Conservation (phyloP, 208 protist genomes). For the Crithidia bombi region DNA sequence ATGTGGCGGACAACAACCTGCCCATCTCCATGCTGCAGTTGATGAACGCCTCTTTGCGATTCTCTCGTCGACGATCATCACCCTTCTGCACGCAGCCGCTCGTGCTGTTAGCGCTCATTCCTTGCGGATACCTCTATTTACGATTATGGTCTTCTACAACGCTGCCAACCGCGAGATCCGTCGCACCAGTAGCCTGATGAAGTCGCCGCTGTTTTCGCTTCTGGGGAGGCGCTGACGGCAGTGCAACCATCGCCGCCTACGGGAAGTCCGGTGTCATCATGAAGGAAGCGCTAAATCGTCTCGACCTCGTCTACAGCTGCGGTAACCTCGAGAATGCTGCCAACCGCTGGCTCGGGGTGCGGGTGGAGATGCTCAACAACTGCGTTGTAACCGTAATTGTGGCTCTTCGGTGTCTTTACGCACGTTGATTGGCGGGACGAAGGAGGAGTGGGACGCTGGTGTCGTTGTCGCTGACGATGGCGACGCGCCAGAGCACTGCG, state of each 20-base stretch:
- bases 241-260: constrained; percentile 88
- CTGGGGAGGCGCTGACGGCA: constrained; percentile 92
- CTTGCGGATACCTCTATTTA: constrained; percentile 79
- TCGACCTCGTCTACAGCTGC: constrained; percentile 61
- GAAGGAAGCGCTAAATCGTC: constrained; percentile 40
- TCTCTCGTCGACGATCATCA: constrained; percentile 56
- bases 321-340: constrained; percentile 54
- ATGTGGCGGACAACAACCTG: constrained; percentile 72
- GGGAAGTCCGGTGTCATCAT: constrained; percentile 35
- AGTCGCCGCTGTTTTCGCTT: constrained; percentile 93
- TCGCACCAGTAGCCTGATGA: constrained; percentile 83
- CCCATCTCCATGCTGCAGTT: constrained; percentile 58
- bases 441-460: constrained; percentile 50
- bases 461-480: constrained; percentile 67
- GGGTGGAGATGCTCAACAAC: constrained; percentile 90
- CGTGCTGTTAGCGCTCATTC: constrained; percentile 51
- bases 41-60: constrained; percentile 58
- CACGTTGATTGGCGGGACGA: constrained; percentile 54
- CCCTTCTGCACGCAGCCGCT: constrained; percentile 50
- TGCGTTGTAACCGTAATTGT: constrained; percentile 63
- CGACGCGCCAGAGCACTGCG: constrained; percentile 60
- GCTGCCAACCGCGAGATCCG: constrained; percentile 84
- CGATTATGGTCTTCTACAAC: constrained; percentile 90
- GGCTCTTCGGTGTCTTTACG: too few relatives aligned
- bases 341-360: constrained; percentile 91